Percentiles rank a stretch among this genome's conserved stretches.
Conservation (phyloP, 768 basidiomycete species). For the Rubroboletus pulcherrimus region DNA sequence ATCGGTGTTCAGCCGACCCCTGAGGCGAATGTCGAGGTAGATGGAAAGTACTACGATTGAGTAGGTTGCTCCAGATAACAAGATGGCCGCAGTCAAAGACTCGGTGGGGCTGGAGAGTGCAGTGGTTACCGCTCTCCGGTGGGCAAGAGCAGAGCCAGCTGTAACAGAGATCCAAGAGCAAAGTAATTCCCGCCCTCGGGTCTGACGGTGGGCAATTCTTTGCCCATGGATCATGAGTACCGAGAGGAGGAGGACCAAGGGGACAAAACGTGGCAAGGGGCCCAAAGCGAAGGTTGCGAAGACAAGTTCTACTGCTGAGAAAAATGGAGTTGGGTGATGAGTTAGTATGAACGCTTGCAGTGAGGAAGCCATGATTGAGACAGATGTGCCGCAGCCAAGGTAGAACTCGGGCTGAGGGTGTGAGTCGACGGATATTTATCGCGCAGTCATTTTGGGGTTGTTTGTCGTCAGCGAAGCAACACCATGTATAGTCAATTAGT, state of each 20-base stretch:
- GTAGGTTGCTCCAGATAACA: slow-evolving; percentile 44
- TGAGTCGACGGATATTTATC: slow-evolving; percentile 13
- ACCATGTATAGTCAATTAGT: slow-evolving; percentile 1
- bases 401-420: not conserved
- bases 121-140: slow-evolving; percentile 41
- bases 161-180: slow-evolving; percentile 39
- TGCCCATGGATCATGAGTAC: slow-evolving; percentile 30
- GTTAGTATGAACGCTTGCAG: slow-evolving; percentile 25
- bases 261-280: slow-evolving; percentile 32
- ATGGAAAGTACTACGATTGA: slow-evolving; percentile 38
- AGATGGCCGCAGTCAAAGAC: slow-evolving; percentile 46
- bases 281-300: slow-evolving; percentile 28
- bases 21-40: slow-evolving; percentile 37
- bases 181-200: slow-evolving; percentile 26
- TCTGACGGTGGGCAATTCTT: slow-evolving; percentile 28
- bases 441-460: slow-evolving; percentile 16
- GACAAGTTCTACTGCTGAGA: slow-evolving; percentile 19
- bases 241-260: slow-evolving; percentile 29
- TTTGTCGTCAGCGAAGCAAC: slow-evolving; percentile 16
- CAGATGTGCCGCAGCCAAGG: slow-evolving; percentile 10
- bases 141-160: slow-evolving; percentile 39
- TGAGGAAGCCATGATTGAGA: slow-evolving; percentile 15
- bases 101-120: slow-evolving; percentile 52
- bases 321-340: slow-evolving; percentile 22
- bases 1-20: slow-evolving; percentile 23